phyloP scores from a whole-genome alignment of 164 flowering plant genomes.

The Dillenia suffruticosa region DNA sequence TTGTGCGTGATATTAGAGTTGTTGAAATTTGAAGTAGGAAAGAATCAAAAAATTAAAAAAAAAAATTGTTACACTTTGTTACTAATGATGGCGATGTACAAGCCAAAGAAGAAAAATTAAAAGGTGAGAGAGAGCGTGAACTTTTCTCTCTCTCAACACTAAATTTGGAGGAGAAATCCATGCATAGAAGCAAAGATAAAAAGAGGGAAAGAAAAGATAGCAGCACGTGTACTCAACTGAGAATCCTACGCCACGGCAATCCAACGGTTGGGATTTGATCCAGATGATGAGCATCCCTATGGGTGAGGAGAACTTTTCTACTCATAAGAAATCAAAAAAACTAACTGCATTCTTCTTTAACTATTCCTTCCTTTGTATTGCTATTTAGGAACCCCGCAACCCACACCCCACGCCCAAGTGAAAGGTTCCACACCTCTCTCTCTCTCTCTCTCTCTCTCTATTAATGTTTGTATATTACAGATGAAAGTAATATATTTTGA shows the following conservation, averaged over 20 bases:
- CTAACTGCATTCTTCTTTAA: slow-evolving; percentile 23
- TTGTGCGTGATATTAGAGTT: neutral
- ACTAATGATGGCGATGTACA: slow-evolving; percentile 37
- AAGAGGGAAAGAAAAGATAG: slow-evolving; percentile 27
- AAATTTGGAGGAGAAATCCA: slow-evolving; percentile 79
- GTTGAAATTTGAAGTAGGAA: slow-evolving; percentile 24
- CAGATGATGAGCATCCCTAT: slow-evolving; percentile 20
- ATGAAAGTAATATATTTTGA: too few species aligned
- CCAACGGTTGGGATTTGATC: slow-evolving; percentile 31
- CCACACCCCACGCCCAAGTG: slow-evolving; percentile 12
- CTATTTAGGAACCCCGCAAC: slow-evolving; percentile 18
- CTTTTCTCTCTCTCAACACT: slow-evolving; percentile 17
- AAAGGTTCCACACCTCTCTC: slow-evolving; percentile 33
- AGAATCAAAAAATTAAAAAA: slow-evolving; percentile 21
- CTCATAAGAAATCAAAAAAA: slow-evolving; percentile 1
- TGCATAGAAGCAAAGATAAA: slow-evolving; percentile 77
- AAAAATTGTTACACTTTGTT: slow-evolving; percentile 25
- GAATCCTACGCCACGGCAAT: slow-evolving; percentile 42
- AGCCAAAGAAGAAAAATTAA: slow-evolving; percentile 20
- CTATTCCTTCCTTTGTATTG: slow-evolving; percentile 73
- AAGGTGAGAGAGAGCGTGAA: slow-evolving; percentile 19
- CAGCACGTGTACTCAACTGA: slow-evolving; percentile 67
- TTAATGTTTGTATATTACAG: too few species aligned
- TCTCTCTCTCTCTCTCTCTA: too few species aligned
- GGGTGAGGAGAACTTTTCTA: slow-evolving; percentile 12